A percentile compares a stretch with the other conserved stretches of the same genome.
phyloP scores from a whole-genome alignment of 768 basidiomycete species.

The Rhodosporidiobolus sp. region DNA sequence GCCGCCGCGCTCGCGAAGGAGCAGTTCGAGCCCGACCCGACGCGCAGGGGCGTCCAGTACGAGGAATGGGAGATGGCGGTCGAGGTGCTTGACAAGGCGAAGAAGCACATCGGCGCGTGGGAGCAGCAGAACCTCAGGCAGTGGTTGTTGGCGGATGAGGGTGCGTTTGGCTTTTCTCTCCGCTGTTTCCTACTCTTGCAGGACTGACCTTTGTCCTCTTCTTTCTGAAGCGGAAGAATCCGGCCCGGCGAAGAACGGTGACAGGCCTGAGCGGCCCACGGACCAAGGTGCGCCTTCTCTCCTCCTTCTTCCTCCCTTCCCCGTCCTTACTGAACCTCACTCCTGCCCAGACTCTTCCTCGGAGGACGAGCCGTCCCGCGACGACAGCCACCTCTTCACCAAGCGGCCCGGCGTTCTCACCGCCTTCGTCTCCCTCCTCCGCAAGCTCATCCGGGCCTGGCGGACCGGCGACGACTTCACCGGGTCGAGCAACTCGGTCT shows the following conservation, averaged over 20 bases:
- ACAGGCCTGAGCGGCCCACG: background rate
- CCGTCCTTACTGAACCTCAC: background rate
- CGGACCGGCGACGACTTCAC: constrained; percentile 26
- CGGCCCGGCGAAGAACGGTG: background rate
- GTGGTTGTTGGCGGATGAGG: constrained; percentile 38
- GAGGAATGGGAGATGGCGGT: constrained; percentile 46
- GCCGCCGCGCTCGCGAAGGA: background rate
- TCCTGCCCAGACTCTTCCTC: constrained; percentile 3
- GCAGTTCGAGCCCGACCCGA: constrained; percentile 6
- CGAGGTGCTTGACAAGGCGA: constrained; percentile 38
- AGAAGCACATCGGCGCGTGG: constrained; percentile 37
- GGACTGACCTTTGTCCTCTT: background rate
- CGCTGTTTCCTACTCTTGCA: background rate
- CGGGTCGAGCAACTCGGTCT: constrained; percentile 40
- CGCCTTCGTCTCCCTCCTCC: constrained; percentile 38
- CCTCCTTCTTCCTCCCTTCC: background rate
- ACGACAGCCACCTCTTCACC: constrained; percentile 18
- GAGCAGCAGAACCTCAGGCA: constrained; percentile 31
- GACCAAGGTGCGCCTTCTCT: background rate
- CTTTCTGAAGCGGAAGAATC: background rate
- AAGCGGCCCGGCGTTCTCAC: constrained; percentile 30
- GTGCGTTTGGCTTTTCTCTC: constrained; percentile 5
- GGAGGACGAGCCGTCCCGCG: constrained; percentile 18
- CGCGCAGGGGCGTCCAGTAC: constrained; percentile 27
- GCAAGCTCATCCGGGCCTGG: constrained; percentile 37